Conservation (phyloP, 164 flowering plant genomes). For the Liriodendron chinense region DNA sequence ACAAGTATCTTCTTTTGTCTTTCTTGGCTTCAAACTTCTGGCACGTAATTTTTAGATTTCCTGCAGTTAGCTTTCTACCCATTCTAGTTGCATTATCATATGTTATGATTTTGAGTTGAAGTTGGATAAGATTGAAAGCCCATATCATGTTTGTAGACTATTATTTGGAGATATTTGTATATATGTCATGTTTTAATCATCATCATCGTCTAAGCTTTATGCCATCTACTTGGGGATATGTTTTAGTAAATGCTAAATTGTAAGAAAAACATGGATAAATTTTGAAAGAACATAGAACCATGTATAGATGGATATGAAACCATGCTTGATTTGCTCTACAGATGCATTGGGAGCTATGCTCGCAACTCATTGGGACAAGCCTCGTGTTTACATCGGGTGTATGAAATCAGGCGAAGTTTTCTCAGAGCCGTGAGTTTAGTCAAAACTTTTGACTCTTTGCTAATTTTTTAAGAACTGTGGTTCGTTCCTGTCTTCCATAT, state of each 20-base stretch:
- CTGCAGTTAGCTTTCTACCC: neutral
- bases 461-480: neutral
- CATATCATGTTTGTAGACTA: neutral
- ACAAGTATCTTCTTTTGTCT: no score
- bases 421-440: constrained; percentile 55
- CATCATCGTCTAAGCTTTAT: no score
- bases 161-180: neutral
- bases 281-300: neutral
- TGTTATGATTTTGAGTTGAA: neutral
- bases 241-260: no score
- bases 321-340: constrained; percentile 23
- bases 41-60: no score
- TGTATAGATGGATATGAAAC: neutral
- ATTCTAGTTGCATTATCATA: neutral
- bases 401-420: constrained; percentile 92
- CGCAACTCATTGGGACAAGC: constrained; percentile 64
- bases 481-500: neutral
- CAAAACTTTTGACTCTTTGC: neutral
- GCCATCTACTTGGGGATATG: no score
- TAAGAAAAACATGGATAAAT: no score
- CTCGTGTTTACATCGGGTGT: constrained; percentile 86
- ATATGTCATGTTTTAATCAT: neutral
- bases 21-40: no score
- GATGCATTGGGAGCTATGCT: constrained; percentile 77
- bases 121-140: neutral